A percentile compares a stretch with the other conserved stretches of the same genome.
Conservation (phyloP, 768 basidiomycete species). For the Mycena galopus region DNA sequence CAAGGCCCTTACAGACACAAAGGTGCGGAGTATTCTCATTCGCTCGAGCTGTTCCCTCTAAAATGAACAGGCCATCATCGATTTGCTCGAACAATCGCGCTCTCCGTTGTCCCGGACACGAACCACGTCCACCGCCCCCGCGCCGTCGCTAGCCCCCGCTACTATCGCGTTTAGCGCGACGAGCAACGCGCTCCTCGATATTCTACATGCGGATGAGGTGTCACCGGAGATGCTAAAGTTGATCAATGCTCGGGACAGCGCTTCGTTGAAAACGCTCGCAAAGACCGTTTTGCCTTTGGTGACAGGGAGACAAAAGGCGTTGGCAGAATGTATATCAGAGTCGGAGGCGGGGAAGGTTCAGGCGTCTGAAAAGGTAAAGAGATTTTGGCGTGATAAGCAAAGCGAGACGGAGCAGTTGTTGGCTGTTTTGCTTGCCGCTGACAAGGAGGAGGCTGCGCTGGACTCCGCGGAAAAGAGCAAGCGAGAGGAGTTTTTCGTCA, state of each 20-base stretch:
- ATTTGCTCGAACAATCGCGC: constrained; percentile 88
- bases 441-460: constrained; percentile 54
- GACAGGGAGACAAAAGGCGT: constrained; percentile 59
- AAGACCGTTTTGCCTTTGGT: constrained; percentile 57
- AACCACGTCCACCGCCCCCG: constrained; percentile 79
- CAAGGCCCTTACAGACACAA: constrained; percentile 82
- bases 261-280: constrained; percentile 64
- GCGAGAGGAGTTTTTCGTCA: constrained; percentile 64
- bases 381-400: constrained; percentile 72
- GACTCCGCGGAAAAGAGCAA: constrained; percentile 53
- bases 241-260: constrained; percentile 70
- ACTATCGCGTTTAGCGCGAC: constrained; percentile 77
- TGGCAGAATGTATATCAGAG: constrained; percentile 65
- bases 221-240: constrained; percentile 73
- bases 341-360: constrained; percentile 60
- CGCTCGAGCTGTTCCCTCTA: not conserved
- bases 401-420: constrained; percentile 57
- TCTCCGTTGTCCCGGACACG: constrained; percentile 75
- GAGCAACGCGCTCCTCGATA: constrained; percentile 65
- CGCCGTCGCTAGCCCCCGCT: constrained; percentile 82
- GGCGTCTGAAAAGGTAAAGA: constrained; percentile 73
- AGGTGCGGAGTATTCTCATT: constrained; percentile 56
- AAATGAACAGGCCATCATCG: constrained; percentile 70
- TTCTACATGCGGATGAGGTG: constrained; percentile 73
- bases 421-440: constrained; percentile 60